Evolutionary conservation across 257 asterid species (phyloP).

Genomic region (Petrea volubilis): DNA sequence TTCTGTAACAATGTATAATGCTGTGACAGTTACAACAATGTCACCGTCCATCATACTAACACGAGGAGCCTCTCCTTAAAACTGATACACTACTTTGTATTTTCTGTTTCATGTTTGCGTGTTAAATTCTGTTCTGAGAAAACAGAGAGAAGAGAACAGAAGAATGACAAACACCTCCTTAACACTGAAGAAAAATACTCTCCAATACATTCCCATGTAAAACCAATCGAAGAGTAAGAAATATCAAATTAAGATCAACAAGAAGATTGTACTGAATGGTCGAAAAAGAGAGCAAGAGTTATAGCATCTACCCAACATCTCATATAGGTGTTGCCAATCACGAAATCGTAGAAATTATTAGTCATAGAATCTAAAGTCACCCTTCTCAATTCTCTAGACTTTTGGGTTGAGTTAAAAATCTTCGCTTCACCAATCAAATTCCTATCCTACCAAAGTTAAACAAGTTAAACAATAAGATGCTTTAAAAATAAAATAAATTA

Average conservation of each 20-base stretch:
- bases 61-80: background rate
- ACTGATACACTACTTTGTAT: background rate
- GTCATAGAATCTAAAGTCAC: background rate
- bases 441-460: background rate
- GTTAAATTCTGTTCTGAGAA: background rate
- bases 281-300: background rate
- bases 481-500: too few relatives aligned
- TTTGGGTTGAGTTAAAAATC: background rate
- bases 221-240: background rate
- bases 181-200: background rate
- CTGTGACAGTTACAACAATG: too few relatives aligned
- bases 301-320: background rate
- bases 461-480: background rate
- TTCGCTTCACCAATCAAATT: background rate
- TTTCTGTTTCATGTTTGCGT: background rate
- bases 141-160: background rate
- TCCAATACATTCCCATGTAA: slow-evolving; percentile 2
- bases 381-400: background rate
- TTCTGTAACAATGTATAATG: too few relatives aligned
- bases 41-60: too few relatives aligned
- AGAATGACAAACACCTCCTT: background rate
- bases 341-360: background rate
- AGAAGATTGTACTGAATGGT: background rate
- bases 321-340: background rate
- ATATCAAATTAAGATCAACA: background rate